phyloP scores from a whole-genome alignment of 2,329 filamentous ascomycete species.

The Calonectria ilicicola region DNA sequence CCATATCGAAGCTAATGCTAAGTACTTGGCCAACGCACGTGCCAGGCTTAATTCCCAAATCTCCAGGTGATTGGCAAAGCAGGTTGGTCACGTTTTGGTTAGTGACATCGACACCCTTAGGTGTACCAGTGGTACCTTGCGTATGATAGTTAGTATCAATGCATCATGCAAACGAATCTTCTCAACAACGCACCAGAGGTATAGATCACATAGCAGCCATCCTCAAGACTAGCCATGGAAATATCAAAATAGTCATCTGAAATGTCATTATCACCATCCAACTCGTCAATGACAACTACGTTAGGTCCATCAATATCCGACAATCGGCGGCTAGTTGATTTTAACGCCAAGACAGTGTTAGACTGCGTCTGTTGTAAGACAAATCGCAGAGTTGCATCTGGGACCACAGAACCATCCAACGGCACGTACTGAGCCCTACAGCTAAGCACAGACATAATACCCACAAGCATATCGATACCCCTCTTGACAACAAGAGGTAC shows the following conservation, averaged over 20 bases:
- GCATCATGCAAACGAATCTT: neutral
- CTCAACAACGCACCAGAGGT: constrained; percentile 58
- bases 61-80: constrained; percentile 61
- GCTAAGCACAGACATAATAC: constrained; percentile 66
- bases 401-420: constrained; percentile 66
- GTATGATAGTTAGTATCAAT: neutral
- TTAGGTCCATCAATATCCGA: constrained; percentile 29
- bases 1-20: constrained; percentile 72
- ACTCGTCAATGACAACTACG: constrained; percentile 46
- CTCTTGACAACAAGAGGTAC: constrained; percentile 67
- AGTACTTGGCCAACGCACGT: constrained; percentile 66
- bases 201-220: constrained; percentile 64
- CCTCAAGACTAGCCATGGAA: constrained; percentile 31
- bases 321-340: constrained; percentile 47
- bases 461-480: constrained; percentile 67
- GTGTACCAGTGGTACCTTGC: constrained; percentile 64
- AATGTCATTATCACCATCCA: neutral
- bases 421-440: constrained; percentile 70
- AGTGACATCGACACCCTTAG: constrained; percentile 69
- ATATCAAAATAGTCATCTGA: neutral
- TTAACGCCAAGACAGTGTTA: constrained; percentile 58
- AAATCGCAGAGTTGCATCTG: constrained; percentile 60
- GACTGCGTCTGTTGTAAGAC: constrained; percentile 61
- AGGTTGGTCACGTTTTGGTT: constrained; percentile 68
- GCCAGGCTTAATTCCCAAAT: constrained; percentile 61